Evolutionary conservation across 1,284 basidiomycete species (phyloP).

Genomic region (Leucoagaricus sp.): DNA sequence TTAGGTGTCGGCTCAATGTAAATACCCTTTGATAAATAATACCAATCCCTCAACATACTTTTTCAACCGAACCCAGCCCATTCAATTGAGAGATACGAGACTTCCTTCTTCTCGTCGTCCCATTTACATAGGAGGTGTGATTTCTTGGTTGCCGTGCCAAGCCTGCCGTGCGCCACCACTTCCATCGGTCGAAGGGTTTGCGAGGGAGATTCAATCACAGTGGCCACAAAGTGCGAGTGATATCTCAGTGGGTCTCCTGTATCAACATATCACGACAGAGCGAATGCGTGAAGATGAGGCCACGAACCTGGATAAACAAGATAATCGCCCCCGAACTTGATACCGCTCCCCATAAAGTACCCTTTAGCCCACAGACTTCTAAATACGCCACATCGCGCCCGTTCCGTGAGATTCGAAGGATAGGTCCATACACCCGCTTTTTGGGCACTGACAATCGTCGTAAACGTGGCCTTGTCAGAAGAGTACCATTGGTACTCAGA

Average conservation of each 20-base stretch:
- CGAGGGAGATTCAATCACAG: conserved; percentile 69
- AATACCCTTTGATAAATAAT: conserved; percentile 8
- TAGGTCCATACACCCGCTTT: conserved; percentile 77
- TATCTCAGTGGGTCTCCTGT: conserved; percentile 93
- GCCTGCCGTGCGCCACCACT: conserved; percentile 90
- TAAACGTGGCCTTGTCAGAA: conserved; percentile 41
- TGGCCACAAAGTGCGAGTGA: conserved; percentile 94
- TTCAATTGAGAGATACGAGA: conserved; percentile 83
- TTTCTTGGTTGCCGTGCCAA: conserved; percentile 98
- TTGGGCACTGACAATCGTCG: conserved; percentile 61
- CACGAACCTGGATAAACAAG: conserved; percentile 90
- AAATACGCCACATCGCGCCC: conserved; percentile 80
- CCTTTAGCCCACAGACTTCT: conserved; percentile 79
- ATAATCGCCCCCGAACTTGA: conserved; percentile 96
- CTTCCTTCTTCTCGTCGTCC: conserved; percentile 70
- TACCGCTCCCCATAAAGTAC: conserved; percentile 83
- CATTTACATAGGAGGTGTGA: conserved; percentile 90
- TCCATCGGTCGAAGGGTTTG: conserved; percentile 81
- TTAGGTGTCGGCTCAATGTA: conserved; percentile 9
- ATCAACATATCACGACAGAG: background rate
- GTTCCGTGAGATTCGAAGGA: conserved; percentile 64
- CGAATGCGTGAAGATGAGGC: background rate
- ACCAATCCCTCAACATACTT: background rate
- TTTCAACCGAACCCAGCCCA: conserved; percentile 88
- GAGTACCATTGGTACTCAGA: conserved; percentile 68